Evolutionary conservation across 306 rosid species (phyloP), one percentile per base, ranked within the genome.

Genomic region (Vigna nakashimae): DNA sequence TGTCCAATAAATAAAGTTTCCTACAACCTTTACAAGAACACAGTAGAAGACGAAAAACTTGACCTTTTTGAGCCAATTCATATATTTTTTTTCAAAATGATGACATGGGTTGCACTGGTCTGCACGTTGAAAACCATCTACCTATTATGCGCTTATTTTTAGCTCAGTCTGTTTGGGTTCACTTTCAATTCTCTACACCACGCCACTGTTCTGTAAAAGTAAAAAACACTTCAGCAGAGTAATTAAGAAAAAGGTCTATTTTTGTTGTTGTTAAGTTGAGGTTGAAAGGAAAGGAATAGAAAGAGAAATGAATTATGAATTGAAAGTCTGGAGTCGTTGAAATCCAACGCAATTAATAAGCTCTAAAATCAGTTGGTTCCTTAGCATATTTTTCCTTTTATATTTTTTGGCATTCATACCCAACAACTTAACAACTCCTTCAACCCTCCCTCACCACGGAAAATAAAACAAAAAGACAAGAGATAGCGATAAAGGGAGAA

Each of bases 311-410:
- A 69, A 78, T 57, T 5, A 43, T 68, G 75, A 26, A 17, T 45
- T 1, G 2, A 57, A 8, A 67, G 78, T 1, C 36, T n/a, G 16
- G 63, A 32, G 69, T 45, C 57, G 71, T 71, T 67, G 82, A 79
- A 79, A 59, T 24, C 4, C 46, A 50, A 17, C 4, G 82, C 83
- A 78, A 58, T 83, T 78, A 73, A 78, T 73, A 78, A 75, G 52
- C 86, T 45, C 65, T 38, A 79, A 84, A 84, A 79, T 84, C 76
- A 16, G 87, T 79, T 84, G 82, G 71, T 77, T 38, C 49, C n/a
- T 73, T 82, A 64, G 18, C 75, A 78, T 43, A 77, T 69, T 79
- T 28, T 60, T 28, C 46, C 38, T 60, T 79, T 69, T 52, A 52
- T 69, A 52, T 69, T 79, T 60, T 80, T 71, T 28, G 42, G 74